Evolutionary conservation across 2,329 filamentous ascomycete species (phyloP).

Genomic region (Cercospora sp.): DNA sequence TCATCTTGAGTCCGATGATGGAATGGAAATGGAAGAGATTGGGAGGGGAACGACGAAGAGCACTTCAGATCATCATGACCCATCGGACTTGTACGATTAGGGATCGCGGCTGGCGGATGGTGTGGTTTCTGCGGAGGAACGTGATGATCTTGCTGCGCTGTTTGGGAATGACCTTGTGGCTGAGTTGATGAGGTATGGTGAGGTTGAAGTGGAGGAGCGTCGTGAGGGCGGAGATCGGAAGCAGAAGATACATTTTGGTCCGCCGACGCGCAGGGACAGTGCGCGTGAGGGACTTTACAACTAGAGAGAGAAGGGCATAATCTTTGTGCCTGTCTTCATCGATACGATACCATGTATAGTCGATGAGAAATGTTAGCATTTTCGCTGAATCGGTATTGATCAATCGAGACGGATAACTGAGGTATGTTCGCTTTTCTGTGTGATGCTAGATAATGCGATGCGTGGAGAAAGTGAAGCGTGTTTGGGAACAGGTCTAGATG

Average conservation of each 20-base stretch:
- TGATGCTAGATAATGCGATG: too few species aligned
- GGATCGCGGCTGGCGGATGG: background rate
- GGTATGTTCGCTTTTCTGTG: too few species aligned
- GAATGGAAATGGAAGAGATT: background rate
- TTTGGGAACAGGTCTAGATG: too few species aligned
- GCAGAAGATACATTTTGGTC: background rate
- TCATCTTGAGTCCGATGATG: background rate
- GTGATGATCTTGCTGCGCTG: background rate
- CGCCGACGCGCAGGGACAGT: background rate
- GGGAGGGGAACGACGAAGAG: background rate
- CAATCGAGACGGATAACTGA: too few species aligned
- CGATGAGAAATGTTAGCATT: background rate
- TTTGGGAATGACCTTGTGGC: background rate
- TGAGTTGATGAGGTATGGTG: background rate
- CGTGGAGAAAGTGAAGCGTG: too few species aligned
- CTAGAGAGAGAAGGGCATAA: background rate
- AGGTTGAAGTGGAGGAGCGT: background rate
- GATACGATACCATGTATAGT: background rate
- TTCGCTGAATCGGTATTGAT: background rate
- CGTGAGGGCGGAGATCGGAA: background rate
- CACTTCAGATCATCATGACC: background rate
- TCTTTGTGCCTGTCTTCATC: background rate
- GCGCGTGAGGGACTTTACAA: background rate
- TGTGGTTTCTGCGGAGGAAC: background rate
- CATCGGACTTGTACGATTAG: slow-evolving; percentile 1